Percentiles rank a stretch among this genome's conserved stretches.
These are phyloP conservation scores for Cercospora zeae-maydis DNA, from an alignment of 2,329 filamentous ascomycete species.

Conservation along the genomic window DNA sequence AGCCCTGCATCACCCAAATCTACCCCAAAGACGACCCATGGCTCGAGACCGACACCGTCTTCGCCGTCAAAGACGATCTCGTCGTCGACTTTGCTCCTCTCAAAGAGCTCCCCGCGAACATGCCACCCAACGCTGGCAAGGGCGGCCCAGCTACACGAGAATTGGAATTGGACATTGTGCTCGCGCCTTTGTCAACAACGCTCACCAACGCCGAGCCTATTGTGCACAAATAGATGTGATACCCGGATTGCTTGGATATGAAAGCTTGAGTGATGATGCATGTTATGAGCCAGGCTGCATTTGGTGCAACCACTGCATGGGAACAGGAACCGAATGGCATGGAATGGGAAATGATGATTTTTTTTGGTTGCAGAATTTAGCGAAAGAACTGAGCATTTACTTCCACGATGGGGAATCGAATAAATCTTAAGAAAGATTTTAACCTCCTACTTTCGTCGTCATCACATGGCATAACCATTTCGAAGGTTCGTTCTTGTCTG, in stretches of 20 bases:
- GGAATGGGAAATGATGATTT: too few species aligned
- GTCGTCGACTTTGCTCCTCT: conserved; percentile 56
- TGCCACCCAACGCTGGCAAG: conserved; percentile 37
- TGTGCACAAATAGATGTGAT: conserved; percentile 5
- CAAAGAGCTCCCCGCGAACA: conserved; percentile 51
- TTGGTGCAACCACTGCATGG: too few species aligned
- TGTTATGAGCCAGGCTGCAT: background rate
- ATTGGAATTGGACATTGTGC: conserved; percentile 59
- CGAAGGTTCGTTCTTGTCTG: background rate
- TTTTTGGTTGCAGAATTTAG: too few species aligned
- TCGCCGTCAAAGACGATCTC: conserved; percentile 60
- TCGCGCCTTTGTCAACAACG: conserved; percentile 43
- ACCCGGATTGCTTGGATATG: background rate
- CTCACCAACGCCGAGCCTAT: conserved; percentile 22
- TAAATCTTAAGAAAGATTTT: too few species aligned
- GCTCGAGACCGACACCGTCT: conserved; percentile 57
- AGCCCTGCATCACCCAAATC: conserved; percentile 37
- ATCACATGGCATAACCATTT: too few species aligned
- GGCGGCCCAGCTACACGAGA: conserved; percentile 40
- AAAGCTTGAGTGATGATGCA: background rate
- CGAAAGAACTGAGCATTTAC: too few species aligned
- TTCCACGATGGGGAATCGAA: too few species aligned
- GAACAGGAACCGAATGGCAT: too few species aligned
- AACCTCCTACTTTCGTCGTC: too few species aligned
- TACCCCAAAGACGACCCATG: conserved; percentile 58